Conservation (phyloP, 192 early-diverging fungal species). For the Rhizoclosmatium sp. region DNA sequence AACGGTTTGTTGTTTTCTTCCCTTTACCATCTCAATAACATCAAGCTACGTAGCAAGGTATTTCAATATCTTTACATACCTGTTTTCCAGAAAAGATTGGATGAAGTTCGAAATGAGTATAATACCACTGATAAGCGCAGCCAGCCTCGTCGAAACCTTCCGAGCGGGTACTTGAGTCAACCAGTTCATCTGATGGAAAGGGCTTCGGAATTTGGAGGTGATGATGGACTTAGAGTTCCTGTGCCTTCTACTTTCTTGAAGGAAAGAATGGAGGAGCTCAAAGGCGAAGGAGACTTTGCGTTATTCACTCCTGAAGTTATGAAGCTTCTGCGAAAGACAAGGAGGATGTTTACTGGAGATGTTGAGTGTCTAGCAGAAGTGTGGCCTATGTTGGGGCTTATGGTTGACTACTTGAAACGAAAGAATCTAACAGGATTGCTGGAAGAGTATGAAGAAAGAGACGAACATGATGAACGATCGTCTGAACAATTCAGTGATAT, state of each 20-base stretch:
- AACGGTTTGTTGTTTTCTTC: no score
- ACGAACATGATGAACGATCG: not conserved
- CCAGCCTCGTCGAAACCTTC: not conserved
- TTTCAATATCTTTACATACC: not conserved
- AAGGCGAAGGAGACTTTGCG: not conserved
- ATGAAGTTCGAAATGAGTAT: not conserved
- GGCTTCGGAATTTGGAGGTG: not conserved
- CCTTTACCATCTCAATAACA: no score
- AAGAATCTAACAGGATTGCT: not conserved
- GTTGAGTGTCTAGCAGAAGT: not conserved
- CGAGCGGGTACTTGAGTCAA: not conserved
- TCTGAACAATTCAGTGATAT: no score
- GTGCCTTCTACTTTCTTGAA: not conserved
- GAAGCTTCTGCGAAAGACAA: not conserved
- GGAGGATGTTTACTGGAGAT: not conserved
- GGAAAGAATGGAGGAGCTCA: not conserved
- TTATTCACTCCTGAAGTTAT: not conserved
- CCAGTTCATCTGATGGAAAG: not conserved
- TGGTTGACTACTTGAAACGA: not conserved
- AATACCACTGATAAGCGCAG: not conserved
- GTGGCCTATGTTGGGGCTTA: not conserved
- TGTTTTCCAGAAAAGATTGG: not conserved
- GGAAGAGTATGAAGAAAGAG: not conserved
- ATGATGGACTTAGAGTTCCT: not conserved
- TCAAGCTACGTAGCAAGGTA: not conserved